Evolutionary conservation across 176 grass and related monocot species (phyloP).

Genomic region (Cenchrus americanus): DNA sequence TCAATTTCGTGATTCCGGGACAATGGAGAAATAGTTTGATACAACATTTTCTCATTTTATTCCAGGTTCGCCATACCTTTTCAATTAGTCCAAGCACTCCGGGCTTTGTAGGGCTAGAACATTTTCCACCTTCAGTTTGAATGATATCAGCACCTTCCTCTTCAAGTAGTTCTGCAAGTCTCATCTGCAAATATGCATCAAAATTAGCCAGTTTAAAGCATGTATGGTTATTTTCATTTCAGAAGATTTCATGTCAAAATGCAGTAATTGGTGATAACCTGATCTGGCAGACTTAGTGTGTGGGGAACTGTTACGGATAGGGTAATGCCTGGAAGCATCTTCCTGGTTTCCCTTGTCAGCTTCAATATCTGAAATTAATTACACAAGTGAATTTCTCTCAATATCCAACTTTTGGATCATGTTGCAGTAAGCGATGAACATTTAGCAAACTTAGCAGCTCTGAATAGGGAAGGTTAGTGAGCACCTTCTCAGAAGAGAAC

Average conservation of each 20-base stretch:
- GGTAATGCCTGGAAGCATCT: constrained; percentile 76
- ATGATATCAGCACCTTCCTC: constrained; percentile 92
- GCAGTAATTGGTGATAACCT: constrained; percentile 48
- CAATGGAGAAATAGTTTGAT: background rate
- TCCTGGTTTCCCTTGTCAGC: constrained; percentile 71
- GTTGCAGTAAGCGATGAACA: background rate
- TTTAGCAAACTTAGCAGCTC: constrained; percentile 8
- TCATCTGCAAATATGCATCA: constrained; percentile 54
- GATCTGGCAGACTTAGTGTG: constrained; percentile 84
- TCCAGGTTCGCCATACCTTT: constrained; percentile 52
- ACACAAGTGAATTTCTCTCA: background rate
- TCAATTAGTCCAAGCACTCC: constrained; percentile 90
- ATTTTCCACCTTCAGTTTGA: constrained; percentile 93
- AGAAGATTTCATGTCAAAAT: background rate
- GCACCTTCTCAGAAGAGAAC: constrained; percentile 80
- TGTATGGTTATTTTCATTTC: background rate
- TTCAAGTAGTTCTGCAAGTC: constrained; percentile 83
- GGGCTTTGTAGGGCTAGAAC: constrained; percentile 71
- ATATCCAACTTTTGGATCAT: background rate
- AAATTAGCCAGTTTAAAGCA: background rate
- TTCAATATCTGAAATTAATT: constrained; percentile 75
- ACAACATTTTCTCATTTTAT: background rate
- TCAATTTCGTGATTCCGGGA: background rate
- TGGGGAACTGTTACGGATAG: constrained; percentile 95
- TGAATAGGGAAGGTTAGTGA: background rate